Base-by-base conservation (phyloP, 2,329 filamentous ascomycete species). In the Penicillium sp. region DNA sequence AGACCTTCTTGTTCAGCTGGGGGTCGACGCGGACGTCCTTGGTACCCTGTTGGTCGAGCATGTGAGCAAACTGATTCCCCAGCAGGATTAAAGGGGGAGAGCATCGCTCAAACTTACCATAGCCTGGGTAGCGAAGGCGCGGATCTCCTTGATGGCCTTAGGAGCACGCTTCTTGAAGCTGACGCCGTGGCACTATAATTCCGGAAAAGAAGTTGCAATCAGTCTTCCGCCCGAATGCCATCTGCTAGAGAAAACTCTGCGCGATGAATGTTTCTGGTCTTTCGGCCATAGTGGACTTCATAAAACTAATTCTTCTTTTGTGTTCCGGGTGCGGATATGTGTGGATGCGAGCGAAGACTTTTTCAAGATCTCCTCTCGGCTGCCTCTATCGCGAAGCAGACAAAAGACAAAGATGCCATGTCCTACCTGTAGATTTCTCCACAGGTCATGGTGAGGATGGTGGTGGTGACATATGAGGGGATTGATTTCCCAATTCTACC, bases 1-100 rank as follows among this genome's bases (percentile, higher is more conserved):
- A 99, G 79, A 99, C 93, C 87, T 99, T 97, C 90, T 99, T 99
- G 89, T 99, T 99, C 76, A 99, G 84, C 83, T 94, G 89, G 75
- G 94, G 94, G 86, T 99, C 94, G 77, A 99, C 82, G 73, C 94
- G 94, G 82, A 99, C 94, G 78, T 99, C 94, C 75, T 85, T 81
- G 82, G 94, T 99, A 77, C 93, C 93, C 94, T 99, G 70, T 58
- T 44, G 38, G 33, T 45, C 33, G 49, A 46, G 45, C 14, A 35
- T 37, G 42, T 57, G 42, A 59, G 55, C 46, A 4, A 16, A 25
- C 31, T 12, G 6, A 17, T 28, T 38, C 31, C 17, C n/a, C 1
- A 12, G 11, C 9, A 5, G 16, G 45, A 25, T 38, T 14, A 42
- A 44, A 41, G 50, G 33, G 26, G 25, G 36, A 48, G 50, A 26